phyloP scores from a whole-genome alignment of 495 filamentous ascomycete genomes.

The Neurospora sp. region DNA sequence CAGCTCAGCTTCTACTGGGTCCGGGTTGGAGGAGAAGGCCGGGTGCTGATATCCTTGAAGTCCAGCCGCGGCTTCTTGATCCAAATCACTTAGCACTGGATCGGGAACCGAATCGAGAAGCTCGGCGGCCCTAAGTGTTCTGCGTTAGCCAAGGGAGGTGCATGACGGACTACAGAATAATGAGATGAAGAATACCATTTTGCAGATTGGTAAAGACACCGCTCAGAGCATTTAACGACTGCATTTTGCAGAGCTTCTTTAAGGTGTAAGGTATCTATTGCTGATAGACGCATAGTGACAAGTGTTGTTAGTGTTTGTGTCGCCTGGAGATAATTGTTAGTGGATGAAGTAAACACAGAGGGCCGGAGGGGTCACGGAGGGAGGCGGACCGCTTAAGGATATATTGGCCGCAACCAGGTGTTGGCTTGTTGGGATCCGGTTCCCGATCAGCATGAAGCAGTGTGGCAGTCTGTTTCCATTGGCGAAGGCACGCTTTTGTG shows the following conservation, averaged over 20 bases:
- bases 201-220: slow-evolving; percentile 90
- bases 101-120: slow-evolving; percentile 71
- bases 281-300: slow-evolving; percentile 27
- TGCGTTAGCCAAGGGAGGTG: not conserved
- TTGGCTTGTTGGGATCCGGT: not conserved
- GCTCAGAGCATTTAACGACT: slow-evolving; percentile 80
- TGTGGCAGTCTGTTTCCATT: not conserved
- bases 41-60: slow-evolving; percentile 29
- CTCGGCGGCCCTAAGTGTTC: slow-evolving; percentile 71
- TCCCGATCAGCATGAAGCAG: not conserved
- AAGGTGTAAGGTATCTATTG: slow-evolving; percentile 38
- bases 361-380: not conserved
- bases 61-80: slow-evolving; percentile 26
- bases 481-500: not conserved
- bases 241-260: slow-evolving; percentile 67
- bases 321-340: not conserved
- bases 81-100: slow-evolving; percentile 24
- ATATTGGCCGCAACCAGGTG: not conserved
- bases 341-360: not conserved
- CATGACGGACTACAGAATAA: not conserved
- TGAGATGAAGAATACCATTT: slow-evolving; percentile 63
- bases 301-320: not conserved
- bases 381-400: not conserved
- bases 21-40: slow-evolving; percentile 38
- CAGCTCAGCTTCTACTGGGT: slow-evolving; percentile 59